These are phyloP conservation scores for Centaurea solstitialis DNA, from an alignment of 129 eudicot species.

Conservation along the genomic window DNA sequence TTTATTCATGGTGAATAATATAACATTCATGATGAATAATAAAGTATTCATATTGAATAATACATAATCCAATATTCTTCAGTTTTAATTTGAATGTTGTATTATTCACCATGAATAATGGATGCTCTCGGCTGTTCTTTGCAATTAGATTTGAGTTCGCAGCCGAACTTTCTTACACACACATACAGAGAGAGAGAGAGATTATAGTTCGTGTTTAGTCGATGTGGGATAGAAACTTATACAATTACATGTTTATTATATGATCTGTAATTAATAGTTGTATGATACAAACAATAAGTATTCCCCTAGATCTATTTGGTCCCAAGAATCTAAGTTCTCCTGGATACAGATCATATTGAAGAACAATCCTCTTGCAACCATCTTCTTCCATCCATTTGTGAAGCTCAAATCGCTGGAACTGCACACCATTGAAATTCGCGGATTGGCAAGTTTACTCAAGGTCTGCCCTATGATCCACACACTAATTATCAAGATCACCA, in stretches of 20 bases:
- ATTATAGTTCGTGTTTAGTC: neutral
- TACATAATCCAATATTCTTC: too few relatives aligned
- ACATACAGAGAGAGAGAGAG: too few relatives aligned
- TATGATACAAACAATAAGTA: neutral
- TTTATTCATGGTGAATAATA: too few relatives aligned
- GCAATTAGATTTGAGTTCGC: too few relatives aligned
- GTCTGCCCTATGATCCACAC: conserved; percentile 54
- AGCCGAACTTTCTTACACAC: too few relatives aligned
- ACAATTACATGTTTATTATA: neutral
- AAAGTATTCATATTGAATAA: too few relatives aligned
- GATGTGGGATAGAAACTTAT: neutral
- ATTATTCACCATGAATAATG: too few relatives aligned
- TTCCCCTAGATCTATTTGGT: neutral
- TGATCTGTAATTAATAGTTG: neutral
- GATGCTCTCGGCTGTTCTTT: too few relatives aligned
- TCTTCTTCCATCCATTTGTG: conserved; percentile 33
- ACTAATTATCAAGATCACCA: conserved; percentile 39
- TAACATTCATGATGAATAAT: too few relatives aligned
- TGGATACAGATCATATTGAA: conserved; percentile 51
- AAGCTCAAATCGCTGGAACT: conserved; percentile 54
- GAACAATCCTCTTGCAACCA: conserved; percentile 36
- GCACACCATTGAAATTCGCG: conserved; percentile 30
- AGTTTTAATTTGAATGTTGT: too few relatives aligned
- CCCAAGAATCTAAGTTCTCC: neutral
- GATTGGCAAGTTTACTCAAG: conserved; percentile 55